These are phyloP conservation scores for Brettanomyces nanus DNA, from an alignment of 805 yeast species.

Conservation along the genomic window DNA sequence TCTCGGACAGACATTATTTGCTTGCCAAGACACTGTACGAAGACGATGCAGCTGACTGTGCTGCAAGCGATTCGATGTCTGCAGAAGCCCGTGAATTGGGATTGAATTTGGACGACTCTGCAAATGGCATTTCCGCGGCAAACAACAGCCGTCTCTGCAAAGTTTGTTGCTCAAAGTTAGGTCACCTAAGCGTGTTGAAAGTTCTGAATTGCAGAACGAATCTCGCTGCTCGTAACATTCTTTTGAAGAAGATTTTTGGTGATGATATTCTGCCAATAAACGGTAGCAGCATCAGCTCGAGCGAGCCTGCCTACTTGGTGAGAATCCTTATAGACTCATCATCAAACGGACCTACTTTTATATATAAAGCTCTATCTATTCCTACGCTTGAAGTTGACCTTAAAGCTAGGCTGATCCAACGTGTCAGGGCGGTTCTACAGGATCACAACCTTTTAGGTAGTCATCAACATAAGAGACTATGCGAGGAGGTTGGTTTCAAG, in stretches of 20 bases:
- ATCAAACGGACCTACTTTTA: conserved; percentile 64
- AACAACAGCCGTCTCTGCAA: conserved; percentile 10
- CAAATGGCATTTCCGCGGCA: background rate
- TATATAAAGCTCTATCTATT: conserved; percentile 71
- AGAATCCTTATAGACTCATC: conserved; percentile 2
- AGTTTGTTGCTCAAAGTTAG: conserved; percentile 47
- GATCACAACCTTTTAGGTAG: conserved; percentile 40
- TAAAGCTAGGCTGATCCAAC: conserved; percentile 49
- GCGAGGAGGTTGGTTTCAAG: conserved; percentile 84
- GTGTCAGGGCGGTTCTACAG: conserved; percentile 54
- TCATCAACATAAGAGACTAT: conserved; percentile 74
- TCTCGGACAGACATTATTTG: conserved; percentile 57
- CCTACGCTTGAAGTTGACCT: conserved; percentile 53
- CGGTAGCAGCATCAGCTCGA: conserved; percentile 6
- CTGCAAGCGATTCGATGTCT: background rate
- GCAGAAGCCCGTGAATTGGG: conserved; percentile 1
- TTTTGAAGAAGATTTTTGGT: conserved; percentile 64
- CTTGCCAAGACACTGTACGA: conserved; percentile 27
- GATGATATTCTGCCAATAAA: conserved; percentile 22
- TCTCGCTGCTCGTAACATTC: conserved; percentile 46
- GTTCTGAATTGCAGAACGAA: conserved; percentile 65
- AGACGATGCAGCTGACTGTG: conserved; percentile 8
- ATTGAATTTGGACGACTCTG: background rate
- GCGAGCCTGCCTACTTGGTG: conserved; percentile 2
- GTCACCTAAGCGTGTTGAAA: conserved; percentile 74